A percentile compares a stretch with the other conserved stretches of the same genome.
Evolutionary conservation across 257 asterid species (phyloP).

Genomic region (Nicotiana sylvestris): DNA sequence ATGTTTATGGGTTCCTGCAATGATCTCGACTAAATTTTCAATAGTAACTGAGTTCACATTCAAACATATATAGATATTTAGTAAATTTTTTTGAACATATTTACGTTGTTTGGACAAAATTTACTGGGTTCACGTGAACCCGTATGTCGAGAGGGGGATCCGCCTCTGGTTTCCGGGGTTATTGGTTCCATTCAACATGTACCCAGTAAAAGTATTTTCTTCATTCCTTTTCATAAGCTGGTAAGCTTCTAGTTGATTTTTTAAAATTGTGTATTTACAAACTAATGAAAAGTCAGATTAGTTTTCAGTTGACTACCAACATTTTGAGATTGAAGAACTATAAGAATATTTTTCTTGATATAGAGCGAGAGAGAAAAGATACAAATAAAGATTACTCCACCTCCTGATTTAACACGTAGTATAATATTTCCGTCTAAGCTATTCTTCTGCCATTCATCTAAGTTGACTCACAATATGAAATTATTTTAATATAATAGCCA

Average conservation of each 20-base stretch:
- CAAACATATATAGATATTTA: too few relatives aligned
- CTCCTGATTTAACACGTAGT: neutral
- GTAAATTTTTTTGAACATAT: too few relatives aligned
- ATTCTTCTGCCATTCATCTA: neutral
- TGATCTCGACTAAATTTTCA: too few relatives aligned
- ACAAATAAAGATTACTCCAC: neutral
- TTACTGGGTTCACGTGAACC: too few relatives aligned
- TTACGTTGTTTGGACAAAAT: too few relatives aligned
- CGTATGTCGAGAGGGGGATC: too few relatives aligned
- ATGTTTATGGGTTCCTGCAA: too few relatives aligned
- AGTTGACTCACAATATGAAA: neutral
- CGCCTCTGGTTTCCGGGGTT: too few relatives aligned
- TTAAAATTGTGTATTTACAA: neutral
- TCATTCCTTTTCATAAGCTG: neutral
- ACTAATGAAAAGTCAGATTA: neutral
- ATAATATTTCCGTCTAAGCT: neutral
- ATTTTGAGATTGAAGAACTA: slow-evolving; percentile 38
- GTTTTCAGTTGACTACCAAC: slow-evolving; percentile 19
- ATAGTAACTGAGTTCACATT: too few relatives aligned
- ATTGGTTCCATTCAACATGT: too few relatives aligned
- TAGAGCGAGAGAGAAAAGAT: too few relatives aligned
- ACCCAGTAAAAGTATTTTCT: too few relatives aligned
- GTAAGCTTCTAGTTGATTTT: slow-evolving; percentile 12
- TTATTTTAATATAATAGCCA: neutral
- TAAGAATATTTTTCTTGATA: neutral